phyloP scores from a whole-genome alignment of 2,329 filamentous ascomycete genomes.

The Epichloe brachyelytri region DNA sequence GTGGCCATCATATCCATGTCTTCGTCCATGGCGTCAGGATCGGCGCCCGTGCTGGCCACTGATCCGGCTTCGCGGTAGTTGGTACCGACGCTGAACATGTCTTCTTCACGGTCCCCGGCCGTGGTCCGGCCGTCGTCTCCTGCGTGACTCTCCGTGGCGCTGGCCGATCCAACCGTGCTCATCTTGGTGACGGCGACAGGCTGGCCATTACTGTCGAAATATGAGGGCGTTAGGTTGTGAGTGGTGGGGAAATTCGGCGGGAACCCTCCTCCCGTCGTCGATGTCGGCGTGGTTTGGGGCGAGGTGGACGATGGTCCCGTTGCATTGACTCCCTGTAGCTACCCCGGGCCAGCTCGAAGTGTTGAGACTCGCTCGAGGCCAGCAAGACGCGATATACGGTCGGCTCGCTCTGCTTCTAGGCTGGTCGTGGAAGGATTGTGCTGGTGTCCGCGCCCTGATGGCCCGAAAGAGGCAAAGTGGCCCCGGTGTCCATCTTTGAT shows the following conservation, averaged over 20 bases:
- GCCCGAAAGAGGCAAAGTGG: slow-evolving; percentile 41
- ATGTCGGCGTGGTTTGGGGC: slow-evolving; percentile 39
- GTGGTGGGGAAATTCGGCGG: slow-evolving; percentile 25
- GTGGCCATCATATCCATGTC: slow-evolving; percentile 33
- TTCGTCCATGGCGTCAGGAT: slow-evolving; percentile 38
- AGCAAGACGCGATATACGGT: slow-evolving; percentile 86
- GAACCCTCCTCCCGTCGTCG: slow-evolving; percentile 26
- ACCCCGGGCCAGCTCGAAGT: slow-evolving; percentile 41
- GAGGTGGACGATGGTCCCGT: slow-evolving; percentile 24
- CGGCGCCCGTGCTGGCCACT: slow-evolving; percentile 41
- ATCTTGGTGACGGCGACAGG: slow-evolving; percentile 59
- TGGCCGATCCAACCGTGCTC: slow-evolving; percentile 84
- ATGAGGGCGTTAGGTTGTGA: slow-evolving; percentile 45
- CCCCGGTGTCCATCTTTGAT: slow-evolving; percentile 95
- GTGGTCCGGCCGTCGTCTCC: slow-evolving; percentile 42
- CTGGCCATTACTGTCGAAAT: slow-evolving; percentile 68
- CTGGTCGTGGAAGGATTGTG: slow-evolving; percentile 52
- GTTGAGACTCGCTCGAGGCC: slow-evolving; percentile 82
- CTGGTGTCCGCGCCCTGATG: slow-evolving; percentile 43
- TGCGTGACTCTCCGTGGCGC: slow-evolving; percentile 63
- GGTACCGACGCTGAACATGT: slow-evolving; percentile 58
- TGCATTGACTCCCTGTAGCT: slow-evolving; percentile 13
- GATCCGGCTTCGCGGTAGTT: slow-evolving; percentile 44
- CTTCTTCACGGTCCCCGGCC: slow-evolving; percentile 46
- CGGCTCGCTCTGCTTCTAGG: slow-evolving; percentile 81